Evolutionary conservation across 1,139 yeast species (phyloP).

Genomic region (Magnusiomyces fungicola): DNA sequence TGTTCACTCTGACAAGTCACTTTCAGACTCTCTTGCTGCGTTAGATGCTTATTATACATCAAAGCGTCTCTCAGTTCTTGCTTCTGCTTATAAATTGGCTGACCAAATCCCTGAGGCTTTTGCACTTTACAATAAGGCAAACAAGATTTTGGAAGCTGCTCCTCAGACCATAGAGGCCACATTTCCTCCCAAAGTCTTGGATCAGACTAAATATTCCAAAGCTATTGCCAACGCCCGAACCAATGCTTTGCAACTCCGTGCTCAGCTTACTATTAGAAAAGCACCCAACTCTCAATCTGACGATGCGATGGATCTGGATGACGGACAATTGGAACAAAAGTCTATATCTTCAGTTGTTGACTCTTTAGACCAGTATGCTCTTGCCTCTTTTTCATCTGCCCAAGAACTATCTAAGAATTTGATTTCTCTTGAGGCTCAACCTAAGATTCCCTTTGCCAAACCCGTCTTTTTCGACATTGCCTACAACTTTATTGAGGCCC

Average conservation of each 20-base stretch:
- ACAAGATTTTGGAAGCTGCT: conserved; percentile 21
- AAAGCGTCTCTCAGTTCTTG: conserved; percentile 40
- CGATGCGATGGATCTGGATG: conserved; percentile 4
- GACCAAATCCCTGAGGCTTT: conserved; percentile 48
- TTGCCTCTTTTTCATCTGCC: conserved; percentile 23
- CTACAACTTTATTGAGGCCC: conserved; percentile 70
- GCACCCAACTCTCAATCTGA: neutral
- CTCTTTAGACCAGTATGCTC: conserved; percentile 40
- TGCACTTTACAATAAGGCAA: conserved; percentile 41
- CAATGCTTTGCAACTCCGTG: conserved; percentile 8
- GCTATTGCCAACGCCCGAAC: neutral
- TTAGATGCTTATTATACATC: conserved; percentile 43
- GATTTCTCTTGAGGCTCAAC: conserved; percentile 41
- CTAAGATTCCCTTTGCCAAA: conserved; percentile 61
- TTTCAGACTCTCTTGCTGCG: conserved; percentile 47
- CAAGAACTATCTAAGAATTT: conserved; percentile 38
- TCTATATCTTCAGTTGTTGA: conserved; percentile 39
- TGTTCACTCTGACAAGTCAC: conserved; percentile 75
- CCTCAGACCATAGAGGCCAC: conserved; percentile 20
- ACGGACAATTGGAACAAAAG: neutral
- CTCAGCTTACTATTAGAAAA: conserved; percentile 7
- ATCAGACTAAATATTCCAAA: neutral
- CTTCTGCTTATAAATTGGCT: conserved; percentile 43
- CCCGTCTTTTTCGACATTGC: conserved; percentile 91
- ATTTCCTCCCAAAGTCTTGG: conserved; percentile 31